Evolutionary conservation across 352 stramenopile genomes (phyloP).

Genomic region (Phytophthora palmivora): DNA sequence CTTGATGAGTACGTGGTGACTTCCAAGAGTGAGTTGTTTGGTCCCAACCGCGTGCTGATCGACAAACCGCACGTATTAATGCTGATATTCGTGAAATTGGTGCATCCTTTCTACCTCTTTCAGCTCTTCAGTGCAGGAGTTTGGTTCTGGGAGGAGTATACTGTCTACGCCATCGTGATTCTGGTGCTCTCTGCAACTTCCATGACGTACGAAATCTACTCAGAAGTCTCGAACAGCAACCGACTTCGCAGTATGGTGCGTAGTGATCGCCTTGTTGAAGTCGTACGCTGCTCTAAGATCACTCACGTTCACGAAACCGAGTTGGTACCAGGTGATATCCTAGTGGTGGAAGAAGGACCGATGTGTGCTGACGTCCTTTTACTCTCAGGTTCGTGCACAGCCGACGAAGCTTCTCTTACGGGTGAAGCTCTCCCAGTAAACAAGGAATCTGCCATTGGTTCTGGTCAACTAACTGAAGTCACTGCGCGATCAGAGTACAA

Average conservation of each 20-base stretch:
- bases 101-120: slow-evolving; percentile 71
- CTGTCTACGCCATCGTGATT: slow-evolving; percentile 56
- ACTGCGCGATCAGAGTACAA: slow-evolving; percentile 32
- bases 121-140: slow-evolving; percentile 59
- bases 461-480: slow-evolving; percentile 36
- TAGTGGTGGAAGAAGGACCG: slow-evolving; percentile 38
- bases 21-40: slow-evolving; percentile 45
- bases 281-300: slow-evolving; percentile 27
- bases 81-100: slow-evolving; percentile 58
- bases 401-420: slow-evolving; percentile 61
- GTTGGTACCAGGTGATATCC: slow-evolving; percentile 62
- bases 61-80: slow-evolving; percentile 40
- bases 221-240: slow-evolving; percentile 53
- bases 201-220: slow-evolving; percentile 58
- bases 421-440: slow-evolving; percentile 49
- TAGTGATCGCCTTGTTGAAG: slow-evolving; percentile 40
- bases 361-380: slow-evolving; percentile 61
- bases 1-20: slow-evolving; percentile 31
- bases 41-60: slow-evolving; percentile 60
- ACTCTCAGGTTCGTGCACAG: slow-evolving; percentile 49
- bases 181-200: slow-evolving; percentile 49
- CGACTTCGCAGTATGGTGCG: slow-evolving; percentile 47
- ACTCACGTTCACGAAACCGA: slow-evolving; percentile 40
- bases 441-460: slow-evolving; percentile 34
- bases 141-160: slow-evolving; percentile 60